Conservation (phyloP, 805 yeast species). For the Cyberlindnera euphorbiiphila region DNA sequence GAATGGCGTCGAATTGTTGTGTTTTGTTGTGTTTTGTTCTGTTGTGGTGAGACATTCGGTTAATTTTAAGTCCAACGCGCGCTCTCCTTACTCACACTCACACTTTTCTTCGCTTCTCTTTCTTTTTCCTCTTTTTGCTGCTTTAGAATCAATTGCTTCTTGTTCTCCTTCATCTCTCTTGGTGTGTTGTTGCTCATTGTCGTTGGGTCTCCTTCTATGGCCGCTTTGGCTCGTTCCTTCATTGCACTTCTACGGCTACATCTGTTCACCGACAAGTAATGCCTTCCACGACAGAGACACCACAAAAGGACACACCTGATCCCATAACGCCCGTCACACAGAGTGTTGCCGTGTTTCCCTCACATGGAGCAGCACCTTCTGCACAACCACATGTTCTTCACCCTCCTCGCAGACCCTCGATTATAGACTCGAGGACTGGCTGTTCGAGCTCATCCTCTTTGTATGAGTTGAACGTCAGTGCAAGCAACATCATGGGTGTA, state of each 20-base stretch:
- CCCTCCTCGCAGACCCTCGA: constrained; percentile 14
- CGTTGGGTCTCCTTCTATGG: no score
- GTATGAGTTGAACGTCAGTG: constrained; percentile 16
- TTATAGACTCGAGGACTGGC: constrained; percentile 7
- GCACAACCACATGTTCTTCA: constrained; percentile 2
- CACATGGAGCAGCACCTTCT: constrained; percentile 2
- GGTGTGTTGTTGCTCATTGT: no score
- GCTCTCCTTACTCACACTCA: no score
- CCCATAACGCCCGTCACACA: constrained; percentile 15
- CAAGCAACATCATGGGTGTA: constrained; percentile 5
- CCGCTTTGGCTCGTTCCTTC: no score
- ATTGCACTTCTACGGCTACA: not conserved
- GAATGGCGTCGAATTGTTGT: no score
- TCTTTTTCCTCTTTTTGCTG: no score
- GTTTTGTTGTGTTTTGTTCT: no score
- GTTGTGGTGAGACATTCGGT: no score
- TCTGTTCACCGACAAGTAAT: not conserved
- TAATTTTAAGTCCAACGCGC: no score
- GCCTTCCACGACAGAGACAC: constrained; percentile 1
- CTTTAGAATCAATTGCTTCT: no score
- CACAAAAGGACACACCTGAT: constrained; percentile 8
- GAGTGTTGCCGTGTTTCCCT: constrained; percentile 5
- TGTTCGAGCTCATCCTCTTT: constrained; percentile 19
- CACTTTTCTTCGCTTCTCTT: no score
- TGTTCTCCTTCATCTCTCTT: no score